A percentile compares a stretch with the other conserved stretches of the same genome.
Evolutionary conservation across 2,329 filamentous ascomycete genomes (phyloP).

Genomic region (Pseudofabraea citricarpa): DNA sequence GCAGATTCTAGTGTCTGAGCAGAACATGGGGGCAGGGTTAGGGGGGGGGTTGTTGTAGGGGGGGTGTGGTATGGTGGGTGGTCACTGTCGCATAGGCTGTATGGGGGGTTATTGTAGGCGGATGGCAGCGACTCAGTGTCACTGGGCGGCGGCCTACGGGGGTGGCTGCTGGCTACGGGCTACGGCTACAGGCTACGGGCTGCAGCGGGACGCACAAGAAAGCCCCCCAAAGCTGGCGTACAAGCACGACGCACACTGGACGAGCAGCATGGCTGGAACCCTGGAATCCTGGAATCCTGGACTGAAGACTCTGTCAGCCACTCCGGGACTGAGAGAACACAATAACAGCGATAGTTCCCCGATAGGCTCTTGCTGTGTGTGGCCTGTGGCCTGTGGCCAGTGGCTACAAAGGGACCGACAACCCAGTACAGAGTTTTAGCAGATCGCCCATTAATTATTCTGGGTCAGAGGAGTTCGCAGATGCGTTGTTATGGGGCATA

Average conservation of each 20-base stretch:
- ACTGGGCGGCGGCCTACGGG: no score
- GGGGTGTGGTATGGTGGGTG: no score
- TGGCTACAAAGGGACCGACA: neutral
- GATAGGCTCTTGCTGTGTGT: neutral
- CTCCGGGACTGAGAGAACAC: neutral
- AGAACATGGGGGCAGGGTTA: no score
- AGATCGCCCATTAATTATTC: neutral
- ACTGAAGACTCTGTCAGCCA: neutral
- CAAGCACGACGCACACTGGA: neutral
- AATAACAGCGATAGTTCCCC: neutral
- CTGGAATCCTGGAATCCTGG: neutral
- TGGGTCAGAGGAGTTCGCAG: neutral
- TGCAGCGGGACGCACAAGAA: neutral
- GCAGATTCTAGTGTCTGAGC: no score
- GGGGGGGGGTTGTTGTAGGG: no score
- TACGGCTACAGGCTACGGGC: no score
- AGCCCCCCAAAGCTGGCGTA: neutral
- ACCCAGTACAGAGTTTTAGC: neutral
- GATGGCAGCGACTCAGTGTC: no score
- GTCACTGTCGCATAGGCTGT: no score
- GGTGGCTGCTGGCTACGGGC: no score
- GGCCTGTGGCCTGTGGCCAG: neutral
- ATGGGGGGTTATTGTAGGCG: no score
- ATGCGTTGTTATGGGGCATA: neutral
- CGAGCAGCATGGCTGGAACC: neutral